phyloP scores from a whole-genome alignment of 441 rosid genomes.

The Dalechampia spathulata region DNA sequence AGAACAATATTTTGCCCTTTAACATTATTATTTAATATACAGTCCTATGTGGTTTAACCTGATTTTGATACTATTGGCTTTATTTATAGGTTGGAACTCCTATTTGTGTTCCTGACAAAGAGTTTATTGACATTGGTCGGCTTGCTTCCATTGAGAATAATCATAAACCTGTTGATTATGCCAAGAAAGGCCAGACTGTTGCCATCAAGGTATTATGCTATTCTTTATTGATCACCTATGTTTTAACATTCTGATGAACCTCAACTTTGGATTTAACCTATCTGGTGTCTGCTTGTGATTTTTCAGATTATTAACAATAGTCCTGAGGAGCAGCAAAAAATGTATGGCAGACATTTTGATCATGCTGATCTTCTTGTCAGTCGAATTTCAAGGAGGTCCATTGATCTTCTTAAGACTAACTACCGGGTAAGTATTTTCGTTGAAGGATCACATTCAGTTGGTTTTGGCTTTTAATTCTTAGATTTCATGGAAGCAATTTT shows the following conservation, averaged over 20 bases:
- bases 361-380: slow-evolving; percentile 84
- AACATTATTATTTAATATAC: too few species aligned
- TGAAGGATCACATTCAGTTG: background rate
- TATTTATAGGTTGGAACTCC: slow-evolving; percentile 78
- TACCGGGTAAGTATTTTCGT: slow-evolving; percentile 53
- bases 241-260: background rate
- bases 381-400: slow-evolving; percentile 74
- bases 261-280: background rate
- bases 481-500: fast-evolving
- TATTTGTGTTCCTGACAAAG: slow-evolving; percentile 75
- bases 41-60: too few species aligned
- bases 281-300: slow-evolving; percentile 5
- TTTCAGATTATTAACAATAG: slow-evolving; percentile 67
- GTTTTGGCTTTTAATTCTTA: background rate
- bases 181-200: slow-evolving; percentile 79
- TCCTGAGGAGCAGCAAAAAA: slow-evolving; percentile 87
- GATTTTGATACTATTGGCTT: too few species aligned
- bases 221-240: background rate
- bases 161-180: slow-evolving; percentile 71
- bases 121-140: slow-evolving; percentile 80
- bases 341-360: slow-evolving; percentile 93
- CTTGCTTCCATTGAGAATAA: slow-evolving; percentile 81
- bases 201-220: slow-evolving; percentile 70
- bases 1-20: too few species aligned
- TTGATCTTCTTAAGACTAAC: slow-evolving; percentile 72